Evolutionary conservation across 2,329 filamentous ascomycete species (phyloP), one percentile per base, ranked within the genome.

Genomic region (Phyllosticta paracitricarpa): DNA sequence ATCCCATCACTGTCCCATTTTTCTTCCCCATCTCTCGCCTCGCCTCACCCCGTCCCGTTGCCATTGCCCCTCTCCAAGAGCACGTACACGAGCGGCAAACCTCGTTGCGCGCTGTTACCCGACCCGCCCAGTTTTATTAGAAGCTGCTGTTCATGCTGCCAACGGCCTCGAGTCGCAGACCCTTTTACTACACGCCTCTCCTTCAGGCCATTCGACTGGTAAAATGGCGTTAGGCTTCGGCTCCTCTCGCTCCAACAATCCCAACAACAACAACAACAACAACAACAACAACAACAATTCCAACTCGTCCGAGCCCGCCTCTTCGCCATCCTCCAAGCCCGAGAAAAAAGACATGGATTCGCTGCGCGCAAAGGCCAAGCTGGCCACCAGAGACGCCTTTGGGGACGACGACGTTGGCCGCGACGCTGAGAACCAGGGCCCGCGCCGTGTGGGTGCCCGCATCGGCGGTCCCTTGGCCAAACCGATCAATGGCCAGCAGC

Each of bases 161-260:
- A 59, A 68, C 68, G 65, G 65, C 67, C 55, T 66, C 66, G 54
- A 59, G 67, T 62, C 71, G 68, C 65, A 68, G 68, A 65, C 72
- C 69, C 64, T 73, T 75, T 62, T 73, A 74, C 64, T 73, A 72
- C 65, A 72, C 70, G 60, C 71, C 74, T 56, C 69, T 75, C 63
- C 72, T 73, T 64, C 73, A 70, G 68, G 68, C 72, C 66, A 78
- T 81, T 67, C 77, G 79, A 64, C 76, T 72, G 54, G 65, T 80
- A 62, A 81, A 81, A 80, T 81, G 79, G 79, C 78, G 78, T 71
- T 81, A 76, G 73, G 72, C 61, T 66, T 69, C 58, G 66, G 66
- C 40, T 30, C 63, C 63, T 62, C 68, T 68, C 63, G 52, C 51
- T 53, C 51, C 19, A 22, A 22, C 19, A 53, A 52, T 7, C 51